Evolutionary conservation across 306 rosid genomes (phyloP).

Genomic region (Malus sieversii): DNA sequence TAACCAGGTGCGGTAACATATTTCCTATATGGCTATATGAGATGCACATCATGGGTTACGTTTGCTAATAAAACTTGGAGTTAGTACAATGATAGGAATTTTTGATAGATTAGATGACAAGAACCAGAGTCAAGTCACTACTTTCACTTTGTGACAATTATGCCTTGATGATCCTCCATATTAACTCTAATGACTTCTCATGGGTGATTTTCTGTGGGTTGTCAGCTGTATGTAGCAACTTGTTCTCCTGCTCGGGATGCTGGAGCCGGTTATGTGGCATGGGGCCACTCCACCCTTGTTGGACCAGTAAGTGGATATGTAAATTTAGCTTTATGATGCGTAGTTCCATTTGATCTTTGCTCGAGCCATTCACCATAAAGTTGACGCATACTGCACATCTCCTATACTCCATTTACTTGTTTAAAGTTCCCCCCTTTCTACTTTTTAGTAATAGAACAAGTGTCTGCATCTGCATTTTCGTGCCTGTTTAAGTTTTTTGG

Average conservation of each 20-base stretch:
- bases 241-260: slow-evolving; percentile 95
- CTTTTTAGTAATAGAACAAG: neutral
- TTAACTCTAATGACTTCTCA: slow-evolving; percentile 4
- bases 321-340: neutral
- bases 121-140: neutral
- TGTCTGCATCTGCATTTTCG: neutral
- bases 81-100: neutral
- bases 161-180: neutral
- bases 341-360: neutral
- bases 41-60: neutral
- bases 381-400: neutral
- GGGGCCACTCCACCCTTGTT: slow-evolving; percentile 98
- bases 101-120: neutral
- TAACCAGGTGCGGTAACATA: slow-evolving; percentile 62
- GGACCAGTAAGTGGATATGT: slow-evolving; percentile 73
- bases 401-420: neutral
- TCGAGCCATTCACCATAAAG: neutral
- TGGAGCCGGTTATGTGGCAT: slow-evolving; percentile 81
- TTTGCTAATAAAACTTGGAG: neutral
- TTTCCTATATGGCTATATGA: neutral
- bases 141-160: neutral
- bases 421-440: neutral
- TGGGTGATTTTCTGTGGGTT: slow-evolving; percentile 9
- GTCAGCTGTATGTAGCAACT: slow-evolving; percentile 86
- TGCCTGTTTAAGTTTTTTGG: neutral